A percentile compares a stretch with the other conserved stretches of the same genome.
phyloP scores from a whole-genome alignment of 2,329 filamentous ascomycete genomes.

The Taxawa tesnikishii region DNA sequence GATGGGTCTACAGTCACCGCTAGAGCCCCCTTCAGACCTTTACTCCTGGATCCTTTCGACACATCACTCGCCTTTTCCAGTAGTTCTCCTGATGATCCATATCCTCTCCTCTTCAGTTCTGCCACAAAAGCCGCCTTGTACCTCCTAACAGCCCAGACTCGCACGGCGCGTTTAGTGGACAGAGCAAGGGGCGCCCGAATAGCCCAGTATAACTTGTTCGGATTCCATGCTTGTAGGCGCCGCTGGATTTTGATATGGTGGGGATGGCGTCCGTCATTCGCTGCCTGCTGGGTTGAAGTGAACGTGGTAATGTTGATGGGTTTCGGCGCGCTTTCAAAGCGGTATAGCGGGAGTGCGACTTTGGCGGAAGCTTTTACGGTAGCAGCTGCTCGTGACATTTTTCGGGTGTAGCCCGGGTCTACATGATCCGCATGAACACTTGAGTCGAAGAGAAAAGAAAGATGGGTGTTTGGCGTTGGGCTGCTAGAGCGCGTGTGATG shows the following conservation, averaged over 20 bases:
- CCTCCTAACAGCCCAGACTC: slow-evolving; percentile 32
- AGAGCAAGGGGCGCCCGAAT: slow-evolving; percentile 21
- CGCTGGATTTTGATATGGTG: slow-evolving; percentile 20
- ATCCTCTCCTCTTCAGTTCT: slow-evolving; percentile 30
- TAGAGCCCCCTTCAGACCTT: too few species aligned
- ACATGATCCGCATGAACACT: slow-evolving; percentile 1
- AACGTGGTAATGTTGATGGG: slow-evolving; percentile 17
- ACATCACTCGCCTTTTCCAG: too few species aligned
- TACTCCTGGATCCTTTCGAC: too few species aligned
- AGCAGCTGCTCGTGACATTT: slow-evolving; percentile 2
- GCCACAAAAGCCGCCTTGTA: slow-evolving; percentile 31
- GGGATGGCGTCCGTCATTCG: slow-evolving; percentile 15
- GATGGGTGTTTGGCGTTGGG: too few species aligned
- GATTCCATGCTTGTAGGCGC: slow-evolving; percentile 13
- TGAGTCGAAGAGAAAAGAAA: slow-evolving; percentile 1
- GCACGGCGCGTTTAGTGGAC: slow-evolving; percentile 30
- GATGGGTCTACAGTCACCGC: too few species aligned
- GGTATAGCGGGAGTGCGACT: not conserved
- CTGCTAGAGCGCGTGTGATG: too few species aligned
- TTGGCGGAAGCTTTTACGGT: not conserved
- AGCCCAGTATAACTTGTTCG: slow-evolving; percentile 36
- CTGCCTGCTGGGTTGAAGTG: slow-evolving; percentile 10
- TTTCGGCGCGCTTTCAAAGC: slow-evolving; percentile 11
- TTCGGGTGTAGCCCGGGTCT: slow-evolving; percentile 1
- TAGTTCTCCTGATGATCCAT: too few species aligned